Conservation (phyloP, 352 stramenopile species). For the Phytophthora pinifolia region DNA sequence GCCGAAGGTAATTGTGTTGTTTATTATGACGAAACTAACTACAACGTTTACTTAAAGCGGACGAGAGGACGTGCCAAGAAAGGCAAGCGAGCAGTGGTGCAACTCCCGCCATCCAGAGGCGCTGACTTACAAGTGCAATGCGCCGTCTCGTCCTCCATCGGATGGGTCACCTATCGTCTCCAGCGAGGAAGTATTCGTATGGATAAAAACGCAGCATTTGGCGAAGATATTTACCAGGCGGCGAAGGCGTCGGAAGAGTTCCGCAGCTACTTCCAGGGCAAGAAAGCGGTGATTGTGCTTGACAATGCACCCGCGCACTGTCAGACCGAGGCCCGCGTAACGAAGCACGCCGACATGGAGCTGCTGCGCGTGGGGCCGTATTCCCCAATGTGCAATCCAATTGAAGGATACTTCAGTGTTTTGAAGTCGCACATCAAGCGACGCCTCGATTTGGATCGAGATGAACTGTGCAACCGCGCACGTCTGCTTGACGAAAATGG, state of each 20-base stretch:
- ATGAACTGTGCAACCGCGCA: no score
- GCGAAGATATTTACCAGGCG: background rate
- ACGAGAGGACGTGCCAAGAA: background rate
- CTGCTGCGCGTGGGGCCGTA: no score
- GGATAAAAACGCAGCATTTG: background rate
- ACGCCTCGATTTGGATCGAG: no score
- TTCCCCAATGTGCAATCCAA: no score
- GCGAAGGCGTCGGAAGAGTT: background rate
- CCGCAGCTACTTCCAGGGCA: background rate
- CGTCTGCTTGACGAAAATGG: no score
- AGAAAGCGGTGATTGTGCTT: conserved; percentile 1
- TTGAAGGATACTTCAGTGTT: no score
- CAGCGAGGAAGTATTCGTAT: conserved; percentile 4
- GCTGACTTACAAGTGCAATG: background rate
- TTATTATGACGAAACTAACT: conserved; percentile 7
- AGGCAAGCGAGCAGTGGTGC: background rate
- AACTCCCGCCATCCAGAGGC: background rate
- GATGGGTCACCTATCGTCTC: background rate
- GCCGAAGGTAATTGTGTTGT: conserved; percentile 3
- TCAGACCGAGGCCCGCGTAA: conserved; percentile 2
- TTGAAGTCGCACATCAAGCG: no score
- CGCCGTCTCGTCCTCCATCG: background rate
- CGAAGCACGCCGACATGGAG: no score
- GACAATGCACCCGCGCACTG: background rate
- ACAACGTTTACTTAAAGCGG: conserved; percentile 3